These are phyloP conservation scores for Daldinia bambusicola DNA, from an alignment of 495 filamentous ascomycete species.

Conservation along the genomic window DNA sequence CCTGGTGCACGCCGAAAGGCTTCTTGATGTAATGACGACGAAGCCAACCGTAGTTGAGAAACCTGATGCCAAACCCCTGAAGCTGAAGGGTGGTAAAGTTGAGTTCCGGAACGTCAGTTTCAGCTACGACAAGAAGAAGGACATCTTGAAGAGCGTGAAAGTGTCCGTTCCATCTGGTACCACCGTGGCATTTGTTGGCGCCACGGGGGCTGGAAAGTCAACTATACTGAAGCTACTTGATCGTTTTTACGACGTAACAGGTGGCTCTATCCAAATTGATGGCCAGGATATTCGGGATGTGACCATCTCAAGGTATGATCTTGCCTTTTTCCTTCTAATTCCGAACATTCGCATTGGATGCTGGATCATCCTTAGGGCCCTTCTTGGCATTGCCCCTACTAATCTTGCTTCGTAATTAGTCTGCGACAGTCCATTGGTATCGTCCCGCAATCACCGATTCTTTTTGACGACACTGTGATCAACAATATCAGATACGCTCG, in stretches of 20 bases:
- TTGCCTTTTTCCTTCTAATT: not conserved
- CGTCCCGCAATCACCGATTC: slow-evolving; percentile 74
- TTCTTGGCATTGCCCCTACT: slow-evolving; percentile 9
- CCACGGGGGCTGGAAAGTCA: slow-evolving; percentile 80
- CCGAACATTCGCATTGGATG: not conserved
- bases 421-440: slow-evolving; percentile 74
- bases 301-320: slow-evolving; percentile 63
- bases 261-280: slow-evolving; percentile 75
- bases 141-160: slow-evolving; percentile 71
- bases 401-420: slow-evolving; percentile 52
- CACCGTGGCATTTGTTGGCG: slow-evolving; percentile 80
- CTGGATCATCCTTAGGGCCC: not conserved
- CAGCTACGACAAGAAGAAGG: slow-evolving; percentile 75
- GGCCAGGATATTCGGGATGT: slow-evolving; percentile 77
- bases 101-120: slow-evolving; percentile 73
- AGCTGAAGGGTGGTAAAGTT: slow-evolving; percentile 68
- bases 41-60: slow-evolving; percentile 70
- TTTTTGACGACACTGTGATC: slow-evolving; percentile 79
- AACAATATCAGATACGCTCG: slow-evolving; percentile 78
- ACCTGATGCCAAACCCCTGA: slow-evolving; percentile 64
- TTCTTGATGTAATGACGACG: slow-evolving; percentile 76
- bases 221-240: slow-evolving; percentile 78
- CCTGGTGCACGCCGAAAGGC: slow-evolving; percentile 75
- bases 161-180: slow-evolving; percentile 69
- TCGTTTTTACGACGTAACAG: slow-evolving; percentile 74